Percentiles rank a stretch among this genome's conserved stretches.
These are phyloP conservation scores for Moringa oleifera DNA, from an alignment of 345 rosid species.

Conservation along the genomic window DNA sequence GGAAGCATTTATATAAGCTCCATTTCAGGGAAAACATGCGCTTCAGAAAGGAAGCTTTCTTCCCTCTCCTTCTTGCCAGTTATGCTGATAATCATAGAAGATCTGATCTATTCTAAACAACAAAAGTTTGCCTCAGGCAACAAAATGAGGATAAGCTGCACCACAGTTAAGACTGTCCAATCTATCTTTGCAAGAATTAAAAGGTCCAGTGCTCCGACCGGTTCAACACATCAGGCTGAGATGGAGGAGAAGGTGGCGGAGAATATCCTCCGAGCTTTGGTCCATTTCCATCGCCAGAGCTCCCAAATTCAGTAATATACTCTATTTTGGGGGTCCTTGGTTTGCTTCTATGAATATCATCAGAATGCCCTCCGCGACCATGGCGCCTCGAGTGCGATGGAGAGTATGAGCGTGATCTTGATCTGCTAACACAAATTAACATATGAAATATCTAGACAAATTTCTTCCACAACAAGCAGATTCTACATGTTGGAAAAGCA, in stretches of 20 bases:
- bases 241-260: constrained; percentile 86
- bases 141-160: constrained; percentile 66
- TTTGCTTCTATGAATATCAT: constrained; percentile 54
- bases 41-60: constrained; percentile 56
- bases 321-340: constrained; percentile 75
- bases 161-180: constrained; percentile 70
- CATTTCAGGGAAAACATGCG: constrained; percentile 29
- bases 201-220: constrained; percentile 99
- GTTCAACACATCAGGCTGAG: constrained; percentile 55
- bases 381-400: constrained; percentile 68
- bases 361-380: constrained; percentile 53
- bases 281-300: constrained; percentile 57
- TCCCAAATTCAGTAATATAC: constrained; percentile 91
- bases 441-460: not conserved
- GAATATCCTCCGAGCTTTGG: constrained; percentile 77
- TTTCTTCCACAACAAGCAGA: constrained; percentile 8
- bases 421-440: constrained; percentile 27
- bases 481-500: constrained; percentile 7
- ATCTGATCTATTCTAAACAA: constrained; percentile 42
- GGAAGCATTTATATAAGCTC: constrained; percentile 19
- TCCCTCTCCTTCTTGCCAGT: constrained; percentile 47
- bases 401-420: constrained; percentile 76
- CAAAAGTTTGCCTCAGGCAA: constrained; percentile 52
- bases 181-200: constrained; percentile 96
- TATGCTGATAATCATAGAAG: constrained; percentile 49